phyloP scores from a whole-genome alignment of 2,329 filamentous ascomycete genomes.

The Paramyrothecium roridum region DNA sequence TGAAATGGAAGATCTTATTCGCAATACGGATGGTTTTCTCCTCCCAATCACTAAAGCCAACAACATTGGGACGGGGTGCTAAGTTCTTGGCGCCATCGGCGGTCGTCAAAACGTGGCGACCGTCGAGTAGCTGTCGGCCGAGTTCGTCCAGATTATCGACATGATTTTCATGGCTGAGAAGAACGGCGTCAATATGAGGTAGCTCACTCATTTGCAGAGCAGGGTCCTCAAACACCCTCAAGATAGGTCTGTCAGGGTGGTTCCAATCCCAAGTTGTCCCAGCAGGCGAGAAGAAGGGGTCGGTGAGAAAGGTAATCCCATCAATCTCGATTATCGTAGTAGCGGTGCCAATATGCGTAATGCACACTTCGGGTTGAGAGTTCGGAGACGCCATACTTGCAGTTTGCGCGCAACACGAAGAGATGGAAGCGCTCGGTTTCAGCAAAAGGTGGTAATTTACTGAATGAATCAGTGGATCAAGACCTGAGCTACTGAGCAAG shows the following conservation, averaged over 20 bases:
- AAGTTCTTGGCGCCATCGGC: conserved; percentile 40
- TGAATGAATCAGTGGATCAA: too few relatives aligned
- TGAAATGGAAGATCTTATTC: conserved; percentile 32
- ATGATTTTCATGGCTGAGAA: conserved; percentile 49
- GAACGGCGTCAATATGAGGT: conserved; percentile 43
- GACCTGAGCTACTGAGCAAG: too few relatives aligned
- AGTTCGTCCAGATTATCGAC: conserved; percentile 44
- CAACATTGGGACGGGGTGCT: conserved; percentile 32
- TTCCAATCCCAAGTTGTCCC: conserved; percentile 28
- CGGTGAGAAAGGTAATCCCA: conserved; percentile 38
- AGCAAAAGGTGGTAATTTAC: too few relatives aligned
- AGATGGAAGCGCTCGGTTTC: too few relatives aligned
- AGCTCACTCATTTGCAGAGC: conserved; percentile 32
- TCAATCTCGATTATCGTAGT: conserved; percentile 43
- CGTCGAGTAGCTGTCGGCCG: conserved; percentile 41
- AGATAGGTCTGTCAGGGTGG: conserved; percentile 10
- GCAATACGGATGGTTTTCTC: conserved; percentile 19
- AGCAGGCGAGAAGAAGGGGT: conserved; percentile 42
- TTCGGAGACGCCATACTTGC: too few relatives aligned
- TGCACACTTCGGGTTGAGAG: too few relatives aligned
- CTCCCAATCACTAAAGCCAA: conserved; percentile 36
- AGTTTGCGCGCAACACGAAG: too few relatives aligned
- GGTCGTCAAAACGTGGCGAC: conserved; percentile 42
- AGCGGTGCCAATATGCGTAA: conserved; percentile 45
- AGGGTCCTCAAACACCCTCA: conserved; percentile 27